Percentiles rank a stretch among this genome's conserved stretches.
Conservation (phyloP, 1,139 yeast genomes). For the Suhomyces coccinellae region DNA sequence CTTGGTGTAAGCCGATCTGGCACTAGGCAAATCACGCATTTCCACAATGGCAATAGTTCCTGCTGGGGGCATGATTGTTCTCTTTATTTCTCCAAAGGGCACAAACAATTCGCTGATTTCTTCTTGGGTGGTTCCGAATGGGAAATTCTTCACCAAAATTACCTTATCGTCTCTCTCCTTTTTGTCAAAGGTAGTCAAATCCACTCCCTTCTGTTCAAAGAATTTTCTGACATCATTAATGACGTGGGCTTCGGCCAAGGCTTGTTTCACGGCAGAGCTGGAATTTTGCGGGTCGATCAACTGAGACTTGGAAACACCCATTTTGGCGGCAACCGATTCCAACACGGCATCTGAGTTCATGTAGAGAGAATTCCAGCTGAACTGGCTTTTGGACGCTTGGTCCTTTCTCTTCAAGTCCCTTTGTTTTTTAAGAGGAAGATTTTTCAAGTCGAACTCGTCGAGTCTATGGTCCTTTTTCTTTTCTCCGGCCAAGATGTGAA, state of each 20-base stretch:
- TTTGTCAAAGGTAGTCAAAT: conserved; percentile 67
- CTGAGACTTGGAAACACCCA: conserved; percentile 82
- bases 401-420: conserved; percentile 79
- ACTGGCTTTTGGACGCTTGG: conserved; percentile 81
- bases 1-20: conserved; percentile 86
- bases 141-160: conserved; percentile 84
- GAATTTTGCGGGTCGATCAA: conserved; percentile 85
- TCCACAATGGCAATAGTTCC: conserved; percentile 97
- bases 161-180: conserved; percentile 81
- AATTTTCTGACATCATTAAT: conserved; percentile 86
- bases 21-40: conserved; percentile 78
- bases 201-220: conserved; percentile 84
- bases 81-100: conserved; percentile 74
- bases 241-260: conserved; percentile 95
- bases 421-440: conserved; percentile 90
- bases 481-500: conserved; percentile 87
- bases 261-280: conserved; percentile 93
- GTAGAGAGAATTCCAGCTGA: conserved; percentile 92
- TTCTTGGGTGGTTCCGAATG: conserved; percentile 76
- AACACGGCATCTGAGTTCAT: conserved; percentile 91
- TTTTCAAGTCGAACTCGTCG: conserved; percentile 87
- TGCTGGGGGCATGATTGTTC: conserved; percentile 92
- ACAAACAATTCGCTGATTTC: conserved; percentile 82
- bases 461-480: conserved; percentile 74
- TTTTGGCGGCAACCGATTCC: conserved; percentile 80